phyloP scores from a whole-genome alignment of 495 filamentous ascomycete genomes.

The Penicillium diatomitis region DNA sequence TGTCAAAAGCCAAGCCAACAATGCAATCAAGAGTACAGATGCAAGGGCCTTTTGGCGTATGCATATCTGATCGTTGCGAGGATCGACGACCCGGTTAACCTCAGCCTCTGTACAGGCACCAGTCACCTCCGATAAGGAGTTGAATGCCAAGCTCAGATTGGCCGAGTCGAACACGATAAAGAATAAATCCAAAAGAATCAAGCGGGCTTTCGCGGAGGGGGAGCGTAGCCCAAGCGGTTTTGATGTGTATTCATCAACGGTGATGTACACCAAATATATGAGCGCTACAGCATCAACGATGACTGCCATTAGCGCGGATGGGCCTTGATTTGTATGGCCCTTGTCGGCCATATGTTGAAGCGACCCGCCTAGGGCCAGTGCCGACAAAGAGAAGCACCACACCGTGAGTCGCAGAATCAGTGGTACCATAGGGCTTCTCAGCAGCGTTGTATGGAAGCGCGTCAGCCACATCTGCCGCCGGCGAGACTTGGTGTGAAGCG shows the following conservation, averaged over 20 bases:
- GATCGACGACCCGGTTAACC: constrained; percentile 27
- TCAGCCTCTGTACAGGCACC: constrained; percentile 46
- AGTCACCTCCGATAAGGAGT: constrained; percentile 63
- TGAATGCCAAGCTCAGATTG: constrained; percentile 83
- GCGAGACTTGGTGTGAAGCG: constrained; percentile 28
- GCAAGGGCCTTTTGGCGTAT: constrained; percentile 66
- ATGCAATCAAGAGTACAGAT: constrained; percentile 69
- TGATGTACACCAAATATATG: constrained; percentile 85
- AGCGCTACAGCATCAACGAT: constrained; percentile 83
- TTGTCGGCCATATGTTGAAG: constrained; percentile 55
- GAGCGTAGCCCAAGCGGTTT: constrained; percentile 84
- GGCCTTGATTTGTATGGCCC: constrained; percentile 43
- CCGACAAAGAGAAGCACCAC: constrained; percentile 69
- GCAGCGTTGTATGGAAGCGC: constrained; percentile 45
- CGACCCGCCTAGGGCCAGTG: constrained; percentile 67
- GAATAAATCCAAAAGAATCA: constrained; percentile 83
- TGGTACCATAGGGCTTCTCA: constrained; percentile 79
- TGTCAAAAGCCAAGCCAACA: constrained; percentile 83
- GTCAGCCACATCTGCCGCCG: constrained; percentile 45
- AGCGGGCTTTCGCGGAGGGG: constrained; percentile 71
- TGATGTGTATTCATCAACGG: constrained; percentile 90
- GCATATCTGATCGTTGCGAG: constrained; percentile 47
- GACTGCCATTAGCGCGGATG: constrained; percentile 82
- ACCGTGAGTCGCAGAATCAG: constrained; percentile 75
- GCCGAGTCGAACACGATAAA: constrained; percentile 96